Base-by-base conservation (phyloP, 2,329 filamentous ascomycete genomes). In the Allantophomopsis cytisporea region DNA sequence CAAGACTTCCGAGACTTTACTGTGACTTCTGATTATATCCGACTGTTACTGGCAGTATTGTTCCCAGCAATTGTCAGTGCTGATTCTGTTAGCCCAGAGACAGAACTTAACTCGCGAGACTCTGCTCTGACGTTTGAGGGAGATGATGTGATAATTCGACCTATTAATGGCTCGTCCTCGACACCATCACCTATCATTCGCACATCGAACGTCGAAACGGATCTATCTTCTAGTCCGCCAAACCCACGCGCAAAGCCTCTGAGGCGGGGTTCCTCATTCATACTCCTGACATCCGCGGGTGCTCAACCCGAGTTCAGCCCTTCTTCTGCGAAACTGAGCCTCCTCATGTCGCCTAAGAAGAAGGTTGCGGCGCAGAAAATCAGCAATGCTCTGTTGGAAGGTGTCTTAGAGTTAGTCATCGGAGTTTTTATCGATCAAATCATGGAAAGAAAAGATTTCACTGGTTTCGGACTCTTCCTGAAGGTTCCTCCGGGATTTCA, bases 401-500 rank as follows among this genome's bases (percentile, higher is more conserved):
- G 76, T 5, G 64, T 95, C 12, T 60, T 94, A 5, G 81, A 88
- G 45, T 69, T 96, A 16, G 72, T 89, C 2, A 68, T 91, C 37
- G 73, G 72, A 15, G 76, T 95, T 0, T 94, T 94, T 52, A 71
- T 83, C 37, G 88, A 95, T 50, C 86, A 96, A 50, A 64, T 96
- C 1, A 73, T 94, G 33, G 72, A 71, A 21, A 78, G 86, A 18
- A 94, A 94, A 55, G 91, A 98, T 39, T 98, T 96, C 53, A 69
- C 80, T 2, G 89, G 91, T 0, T 83, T 98, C 39, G 79, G 81
- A 0, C 63, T 98, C 8, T 94, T 85, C 52, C 65, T 84, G 39
- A 94, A 91, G 55, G 82, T 89, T 0, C 91, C 93, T 2, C 86
- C 91, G 1, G 88, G 89, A 0, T 94, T 94, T 52, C 76, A 89